Conservation (phyloP, 164 flowering plant species). For the Vitis vinifera region ASM3070453v1 NC_081811.1:27785501-27786000, state of each 20-base stretch:
- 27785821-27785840: slow-evolving; percentile 91
- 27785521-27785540: too few species aligned
- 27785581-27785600: background rate
- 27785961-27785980: slow-evolving; percentile 18
- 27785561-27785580: too few species aligned
- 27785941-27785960: too few species aligned
- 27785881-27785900: slow-evolving; percentile 37
- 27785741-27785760: slow-evolving; percentile 55
- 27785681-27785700: background rate
- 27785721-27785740: slow-evolving; percentile 1
- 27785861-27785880: slow-evolving; percentile 94
- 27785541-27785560: too few species aligned
- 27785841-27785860: slow-evolving; percentile 95
- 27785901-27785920: background rate
- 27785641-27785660: background rate
- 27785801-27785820: slow-evolving; percentile 68
- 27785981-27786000: slow-evolving; percentile 69
- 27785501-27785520: too few species aligned
- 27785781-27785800: slow-evolving; percentile 71
- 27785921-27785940: background rate
- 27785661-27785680: background rate
- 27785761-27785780: slow-evolving; percentile 55
- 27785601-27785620: background rate
- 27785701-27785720: background rate
- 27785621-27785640: background rate